These are phyloP conservation scores for Cunninghamia lanceolata DNA, from an alignment of 75 land plant species.

Conservation along the genomic window DNA sequence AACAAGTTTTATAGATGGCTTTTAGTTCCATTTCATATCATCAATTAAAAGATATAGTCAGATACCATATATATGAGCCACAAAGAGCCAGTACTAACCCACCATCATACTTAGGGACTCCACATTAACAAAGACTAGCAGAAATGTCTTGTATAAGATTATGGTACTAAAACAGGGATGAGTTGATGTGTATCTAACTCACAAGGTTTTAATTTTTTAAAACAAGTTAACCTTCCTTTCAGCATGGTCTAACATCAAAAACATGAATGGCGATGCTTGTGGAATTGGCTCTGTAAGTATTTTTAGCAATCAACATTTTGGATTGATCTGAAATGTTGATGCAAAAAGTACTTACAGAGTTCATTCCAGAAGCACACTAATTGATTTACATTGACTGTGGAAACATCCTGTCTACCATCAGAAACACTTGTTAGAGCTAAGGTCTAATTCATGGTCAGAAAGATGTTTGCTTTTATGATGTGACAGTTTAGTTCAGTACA, in stretches of 20 bases:
- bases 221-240: not conserved
- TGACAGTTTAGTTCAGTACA: not conserved
- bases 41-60: not conserved
- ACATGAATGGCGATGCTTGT: not conserved
- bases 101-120: not conserved
- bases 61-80: not conserved
- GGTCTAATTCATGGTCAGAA: not conserved
- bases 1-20: not conserved
- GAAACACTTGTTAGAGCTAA: not conserved
- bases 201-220: not conserved
- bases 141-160: not conserved
- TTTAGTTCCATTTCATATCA: not conserved
- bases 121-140: not conserved
- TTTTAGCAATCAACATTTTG: too few relatives aligned
- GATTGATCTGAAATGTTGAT: too few relatives aligned
- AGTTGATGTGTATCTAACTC: not conserved
- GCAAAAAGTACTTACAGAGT: too few relatives aligned
- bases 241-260: not conserved
- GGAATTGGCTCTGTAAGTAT: too few relatives aligned
- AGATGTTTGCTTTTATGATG: not conserved
- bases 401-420: not conserved
- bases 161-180: not conserved
- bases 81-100: not conserved
- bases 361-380: too few relatives aligned
- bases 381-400: too few relatives aligned